Conservation (phyloP, 176 grass and related monocot genomes). For the Oropetium thomaeum region DNA sequence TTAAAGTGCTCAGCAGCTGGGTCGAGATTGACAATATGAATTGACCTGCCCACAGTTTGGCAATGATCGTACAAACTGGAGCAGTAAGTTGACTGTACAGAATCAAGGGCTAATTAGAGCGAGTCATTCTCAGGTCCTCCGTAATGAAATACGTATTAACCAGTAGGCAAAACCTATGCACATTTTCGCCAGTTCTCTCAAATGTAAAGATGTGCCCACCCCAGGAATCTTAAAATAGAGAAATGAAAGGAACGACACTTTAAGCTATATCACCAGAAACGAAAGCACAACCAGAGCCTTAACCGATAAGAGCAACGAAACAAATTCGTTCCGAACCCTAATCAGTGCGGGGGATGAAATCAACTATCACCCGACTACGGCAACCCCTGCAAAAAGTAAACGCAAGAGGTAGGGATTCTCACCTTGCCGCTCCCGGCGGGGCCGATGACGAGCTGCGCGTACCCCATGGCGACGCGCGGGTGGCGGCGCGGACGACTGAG, state of each 20-base stretch:
- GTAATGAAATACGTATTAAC: neutral
- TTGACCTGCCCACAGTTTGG: slow-evolving; percentile 49
- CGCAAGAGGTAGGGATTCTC: neutral
- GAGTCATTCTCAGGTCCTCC: neutral
- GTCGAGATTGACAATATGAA: slow-evolving; percentile 92
- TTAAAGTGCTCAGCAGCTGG: slow-evolving; percentile 85
- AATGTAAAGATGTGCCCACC: neutral
- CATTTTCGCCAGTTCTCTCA: neutral
- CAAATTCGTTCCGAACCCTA: neutral
- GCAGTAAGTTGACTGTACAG: slow-evolving; percentile 83
- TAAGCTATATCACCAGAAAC: neutral
- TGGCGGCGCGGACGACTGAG: neutral
- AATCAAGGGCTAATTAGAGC: slow-evolving; percentile 5
- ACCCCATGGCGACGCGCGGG: slow-evolving; percentile 55
- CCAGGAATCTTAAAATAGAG: neutral
- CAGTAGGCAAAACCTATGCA: neutral
- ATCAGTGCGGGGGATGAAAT: neutral
- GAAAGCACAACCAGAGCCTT: neutral
- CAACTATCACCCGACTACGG: neutral
- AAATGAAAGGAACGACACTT: neutral
- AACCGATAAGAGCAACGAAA: neutral
- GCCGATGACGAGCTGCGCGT: slow-evolving; percentile 91
- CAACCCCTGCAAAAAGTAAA: neutral
- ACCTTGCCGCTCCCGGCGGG: slow-evolving; percentile 98
- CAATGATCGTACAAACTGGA: slow-evolving; percentile 80